Base-by-base conservation (phyloP, 192 early-diverging fungal species). In the Dissophora ornata region DNA sequence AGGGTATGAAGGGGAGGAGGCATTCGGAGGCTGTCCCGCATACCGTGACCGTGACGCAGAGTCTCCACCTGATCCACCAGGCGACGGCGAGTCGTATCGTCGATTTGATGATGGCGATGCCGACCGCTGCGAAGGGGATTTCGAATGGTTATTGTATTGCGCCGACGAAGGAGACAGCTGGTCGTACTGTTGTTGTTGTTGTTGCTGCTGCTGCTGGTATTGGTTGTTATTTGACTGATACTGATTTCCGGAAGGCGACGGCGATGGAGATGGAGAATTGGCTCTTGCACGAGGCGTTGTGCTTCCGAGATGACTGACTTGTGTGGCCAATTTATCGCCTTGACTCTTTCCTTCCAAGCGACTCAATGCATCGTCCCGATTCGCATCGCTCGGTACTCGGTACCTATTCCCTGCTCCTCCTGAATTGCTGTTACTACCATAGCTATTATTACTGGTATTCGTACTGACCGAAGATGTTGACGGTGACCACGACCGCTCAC, bases 291-390 rank as follows among this genome's bases (percentile, higher is more conserved):
- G 24, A 10, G 71, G 62, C 34, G 26, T 58, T 0, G 71, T 77
- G 36, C 71, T 77, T 62, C 71, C 71, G 4, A 77, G 50, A 50
- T 77, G 63, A 19, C 64, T 77, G 57, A 77, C 57, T 25, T 77
- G 71, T 1, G 71, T 25, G 0, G 55, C 63, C 44, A 77, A 42
- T 32, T 59, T 66, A 34, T 67, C 71, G 7, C 63, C 62, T 2
- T 61, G 32, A n/a, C 63, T 60, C 41, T 77, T 77, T 32, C 71
- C 71, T 42, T 77, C 71, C 18, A 77, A 36, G 18, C 71, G 56
- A 67, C 64, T 77, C 41, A 77, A 42, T 19, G 71, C 71, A 47
- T 77, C 71, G 26, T 77, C 71, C 28, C 71, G 71, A 36, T 61
- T 77, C 15, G 53, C 51, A 60, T 77, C 71, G 24, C 71, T 77